Conservation (phyloP, 176 grass and related monocot species). For the Musa acuminata region DNA sequence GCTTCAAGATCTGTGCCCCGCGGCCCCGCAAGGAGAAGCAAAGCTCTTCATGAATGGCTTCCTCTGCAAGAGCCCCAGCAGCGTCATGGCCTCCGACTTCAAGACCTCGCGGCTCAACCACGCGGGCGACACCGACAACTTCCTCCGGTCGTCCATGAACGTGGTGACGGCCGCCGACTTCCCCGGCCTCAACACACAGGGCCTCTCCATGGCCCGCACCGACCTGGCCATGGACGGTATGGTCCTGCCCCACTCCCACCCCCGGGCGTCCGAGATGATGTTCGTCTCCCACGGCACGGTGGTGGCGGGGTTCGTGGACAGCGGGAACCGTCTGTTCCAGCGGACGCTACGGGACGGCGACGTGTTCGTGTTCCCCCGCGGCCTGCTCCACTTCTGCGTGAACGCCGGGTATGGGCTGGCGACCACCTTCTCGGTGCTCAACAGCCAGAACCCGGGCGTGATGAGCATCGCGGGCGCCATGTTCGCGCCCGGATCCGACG, state of each 20-base stretch:
- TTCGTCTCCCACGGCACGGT: constrained; percentile 26
- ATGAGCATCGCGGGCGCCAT: constrained; percentile 32
- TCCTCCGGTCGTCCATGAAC: constrained; percentile 28
- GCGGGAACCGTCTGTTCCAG: constrained; percentile 35
- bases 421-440: constrained; percentile 27
- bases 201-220: constrained; percentile 28
- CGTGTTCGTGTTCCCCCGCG: constrained; percentile 38
- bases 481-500: constrained; percentile 32
- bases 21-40: constrained; percentile 24
- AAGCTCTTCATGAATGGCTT: constrained; percentile 47
- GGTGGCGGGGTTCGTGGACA: constrained; percentile 44
- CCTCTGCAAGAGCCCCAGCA: constrained; percentile 39
- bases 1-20: constrained; percentile 49
- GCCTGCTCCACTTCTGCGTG: constrained; percentile 37
- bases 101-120: constrained; percentile 41
- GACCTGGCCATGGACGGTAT: constrained; percentile 26
- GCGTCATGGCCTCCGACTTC: constrained; percentile 42
- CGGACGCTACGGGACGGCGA: constrained; percentile 31
- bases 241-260: constrained; percentile 46
- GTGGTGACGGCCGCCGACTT: constrained; percentile 42
- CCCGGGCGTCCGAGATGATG: constrained; percentile 43
- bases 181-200: constrained; percentile 51
- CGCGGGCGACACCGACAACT: constrained; percentile 25
- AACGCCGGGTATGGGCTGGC: constrained; percentile 25
- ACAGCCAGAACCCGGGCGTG: constrained; percentile 45